These are phyloP conservation scores for Lentinula detonsa DNA, from an alignment of 768 basidiomycete species.

Conservation along the genomic window DNA sequence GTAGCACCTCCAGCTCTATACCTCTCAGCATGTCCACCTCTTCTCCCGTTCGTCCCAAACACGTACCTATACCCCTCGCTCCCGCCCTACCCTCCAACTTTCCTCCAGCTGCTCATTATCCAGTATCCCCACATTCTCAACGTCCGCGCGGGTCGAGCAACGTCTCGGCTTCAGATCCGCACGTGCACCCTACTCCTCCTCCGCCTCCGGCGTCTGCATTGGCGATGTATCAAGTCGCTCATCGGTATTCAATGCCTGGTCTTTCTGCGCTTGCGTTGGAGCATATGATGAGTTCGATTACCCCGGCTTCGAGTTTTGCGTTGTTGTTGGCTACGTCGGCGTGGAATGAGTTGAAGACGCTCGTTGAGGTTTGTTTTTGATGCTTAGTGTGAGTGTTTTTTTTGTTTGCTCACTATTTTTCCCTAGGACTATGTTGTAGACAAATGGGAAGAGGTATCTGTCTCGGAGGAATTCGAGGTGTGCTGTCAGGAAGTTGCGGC, in stretches of 20 bases:
- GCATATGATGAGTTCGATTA: slow-evolving; percentile 67
- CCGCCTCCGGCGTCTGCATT: slow-evolving; percentile 67
- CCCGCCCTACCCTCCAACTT: slow-evolving; percentile 27
- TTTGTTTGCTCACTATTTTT: slow-evolving; percentile 8
- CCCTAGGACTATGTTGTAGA: slow-evolving; percentile 66
- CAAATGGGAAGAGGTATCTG: slow-evolving; percentile 68
- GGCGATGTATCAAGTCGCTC: slow-evolving; percentile 70
- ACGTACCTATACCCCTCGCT: slow-evolving; percentile 29
- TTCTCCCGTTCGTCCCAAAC: slow-evolving; percentile 30
- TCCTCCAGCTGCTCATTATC: slow-evolving; percentile 33
- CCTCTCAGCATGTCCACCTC: slow-evolving; percentile 15
- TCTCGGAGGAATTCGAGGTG: slow-evolving; percentile 57
- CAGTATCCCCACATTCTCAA: slow-evolving; percentile 39
- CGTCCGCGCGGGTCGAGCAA: slow-evolving; percentile 26
- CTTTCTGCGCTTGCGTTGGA: slow-evolving; percentile 64
- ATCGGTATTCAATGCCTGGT: slow-evolving; percentile 65
- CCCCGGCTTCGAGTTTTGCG: slow-evolving; percentile 60
- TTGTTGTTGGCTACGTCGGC: slow-evolving; percentile 60
- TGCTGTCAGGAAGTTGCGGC: slow-evolving; percentile 68
- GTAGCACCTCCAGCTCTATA: slow-evolving; percentile 6
- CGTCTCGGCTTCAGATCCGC: slow-evolving; percentile 43
- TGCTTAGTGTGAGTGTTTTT: slow-evolving; percentile 5
- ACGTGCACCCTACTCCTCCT: slow-evolving; percentile 59
- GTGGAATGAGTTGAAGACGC: slow-evolving; percentile 57
- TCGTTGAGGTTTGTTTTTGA: slow-evolving; percentile 47